Evolutionary conservation across 1,284 basidiomycete genomes (phyloP), one percentile per base, ranked within the genome.

Genomic region (Coniferiporia sulphurascens): DNA sequence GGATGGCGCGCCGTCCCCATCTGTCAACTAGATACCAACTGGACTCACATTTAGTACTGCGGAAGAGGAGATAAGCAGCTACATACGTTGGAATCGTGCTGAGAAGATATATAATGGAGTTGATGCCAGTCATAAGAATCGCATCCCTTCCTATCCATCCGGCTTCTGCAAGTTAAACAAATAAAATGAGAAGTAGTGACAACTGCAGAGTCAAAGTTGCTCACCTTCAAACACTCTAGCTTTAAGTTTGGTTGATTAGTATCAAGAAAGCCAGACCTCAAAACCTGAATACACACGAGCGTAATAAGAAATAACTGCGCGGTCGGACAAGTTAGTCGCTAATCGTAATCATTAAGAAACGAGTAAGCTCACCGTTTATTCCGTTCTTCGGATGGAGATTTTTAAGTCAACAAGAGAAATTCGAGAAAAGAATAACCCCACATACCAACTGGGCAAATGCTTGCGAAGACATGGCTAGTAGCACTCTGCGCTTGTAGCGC

Each of bases 141-240:
- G 96, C 96, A 67, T 98, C 87, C 55, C 95, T 83, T n/a, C 96
- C 96, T 60, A 97, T 83, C 95, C 96, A 99, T 46, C 96, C 96
- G 44, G 95, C 95, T 78, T 91, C 90, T 93, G 75, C 50, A 69
- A 5, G 2, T 27, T 27, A 27, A 27, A n/a, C n/a, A n/a, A n/a
- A 69, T 59, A 70, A 65, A 56, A 46, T 55, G 45, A 64, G 43
- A 34, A 61, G 56, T 63, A 22, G 22, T 4, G 60, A 36, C 38
- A 15, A 13, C 8, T 19, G 34, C 21, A 13, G 0, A 34, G 19
- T 17, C 38, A 17, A 32, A 48, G 38, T 55, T 21, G 71, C 76
- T 60, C 65, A 91, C 91, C 87, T 81, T 94, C 90, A 68, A 94
- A 95, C 1, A 93, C 90, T 61, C 86, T 80, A 52, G 87, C 88